A percentile compares a stretch with the other conserved stretches of the same genome.
Evolutionary conservation across 345 rosid genomes (phyloP).

Genomic region (Pugionium dolabratum): DNA sequence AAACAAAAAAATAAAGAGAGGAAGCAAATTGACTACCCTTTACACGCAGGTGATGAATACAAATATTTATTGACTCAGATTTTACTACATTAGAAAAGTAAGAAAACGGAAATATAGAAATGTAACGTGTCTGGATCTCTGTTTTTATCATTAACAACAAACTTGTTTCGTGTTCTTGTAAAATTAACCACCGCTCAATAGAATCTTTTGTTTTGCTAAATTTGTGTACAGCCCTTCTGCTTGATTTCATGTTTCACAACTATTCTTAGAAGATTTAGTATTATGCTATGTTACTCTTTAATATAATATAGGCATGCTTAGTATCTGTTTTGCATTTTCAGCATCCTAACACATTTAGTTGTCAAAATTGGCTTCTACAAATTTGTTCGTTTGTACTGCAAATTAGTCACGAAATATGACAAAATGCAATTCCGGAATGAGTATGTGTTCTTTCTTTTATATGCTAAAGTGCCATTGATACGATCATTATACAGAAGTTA

Average conservation of each 20-base stretch:
- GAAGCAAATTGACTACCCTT: slow-evolving; percentile 24
- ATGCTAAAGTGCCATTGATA: background rate
- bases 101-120: slow-evolving; percentile 23
- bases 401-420: too few relatives aligned
- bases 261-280: background rate
- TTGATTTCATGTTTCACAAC: slow-evolving; percentile 20
- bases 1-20: slow-evolving; percentile 3
- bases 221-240: slow-evolving; percentile 31
- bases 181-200: slow-evolving; percentile 22
- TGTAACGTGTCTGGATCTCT: slow-evolving; percentile 23
- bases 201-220: slow-evolving; percentile 19
- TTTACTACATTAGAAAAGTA: slow-evolving; percentile 27
- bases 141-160: slow-evolving; percentile 6
- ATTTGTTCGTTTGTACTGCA: too few relatives aligned
- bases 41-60: slow-evolving; percentile 30
- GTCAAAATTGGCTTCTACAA: too few relatives aligned
- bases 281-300: background rate
- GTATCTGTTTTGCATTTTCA: background rate
- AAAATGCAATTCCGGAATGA: background rate
- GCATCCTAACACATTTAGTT: too few relatives aligned
- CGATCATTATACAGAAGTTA: slow-evolving; percentile 15
- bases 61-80: slow-evolving; percentile 22
- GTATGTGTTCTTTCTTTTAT: background rate
- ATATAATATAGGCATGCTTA: background rate
- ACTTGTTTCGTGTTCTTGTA: slow-evolving; percentile 27